Conservation (phyloP, 2,329 filamentous ascomycete species). For the Paracoccidioides brasiliensis region DNA sequence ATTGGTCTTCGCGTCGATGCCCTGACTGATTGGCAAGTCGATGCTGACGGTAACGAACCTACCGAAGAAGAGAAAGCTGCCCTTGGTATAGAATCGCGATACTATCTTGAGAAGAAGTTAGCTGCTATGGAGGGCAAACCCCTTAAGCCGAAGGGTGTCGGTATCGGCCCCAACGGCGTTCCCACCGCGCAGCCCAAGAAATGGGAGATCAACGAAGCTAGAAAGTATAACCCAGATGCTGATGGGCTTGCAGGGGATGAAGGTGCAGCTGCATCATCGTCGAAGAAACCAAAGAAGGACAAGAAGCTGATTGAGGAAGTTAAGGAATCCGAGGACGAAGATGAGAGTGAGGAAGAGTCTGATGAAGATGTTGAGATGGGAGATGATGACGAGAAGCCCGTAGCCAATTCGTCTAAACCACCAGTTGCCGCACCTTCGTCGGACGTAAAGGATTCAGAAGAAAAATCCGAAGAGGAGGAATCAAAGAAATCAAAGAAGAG, state of each 20-base stretch:
- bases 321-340: conserved; percentile 24
- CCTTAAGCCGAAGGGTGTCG: conserved; percentile 59
- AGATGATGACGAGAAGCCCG: conserved; percentile 11
- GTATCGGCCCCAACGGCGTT: conserved; percentile 61
- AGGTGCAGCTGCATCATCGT: conserved; percentile 31
- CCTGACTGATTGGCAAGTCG: conserved; percentile 61
- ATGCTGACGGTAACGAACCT: conserved; percentile 48
- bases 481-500: conserved; percentile 5
- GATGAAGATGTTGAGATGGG: conserved; percentile 27
- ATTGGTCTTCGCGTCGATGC: conserved; percentile 89
- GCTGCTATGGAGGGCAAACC: conserved; percentile 75
- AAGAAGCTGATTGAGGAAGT: conserved; percentile 33
- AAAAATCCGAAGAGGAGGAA: conserved; percentile 15
- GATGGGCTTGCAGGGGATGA: conserved; percentile 67
- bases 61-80: conserved; percentile 83
- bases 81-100: conserved; percentile 52
- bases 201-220: conserved; percentile 81
- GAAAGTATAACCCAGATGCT: conserved; percentile 89
- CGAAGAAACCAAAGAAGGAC: conserved; percentile 32
- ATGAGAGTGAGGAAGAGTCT: conserved; percentile 32
- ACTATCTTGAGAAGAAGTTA: conserved; percentile 37
- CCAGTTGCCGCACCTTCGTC: conserved; percentile 16
- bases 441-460: conserved; percentile 11
- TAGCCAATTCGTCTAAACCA: conserved; percentile 8
- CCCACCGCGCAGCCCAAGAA: conserved; percentile 52